Evolutionary conservation across 2,329 filamentous ascomycete genomes (phyloP).

Genomic region (Penicillium digitatum): DNA sequence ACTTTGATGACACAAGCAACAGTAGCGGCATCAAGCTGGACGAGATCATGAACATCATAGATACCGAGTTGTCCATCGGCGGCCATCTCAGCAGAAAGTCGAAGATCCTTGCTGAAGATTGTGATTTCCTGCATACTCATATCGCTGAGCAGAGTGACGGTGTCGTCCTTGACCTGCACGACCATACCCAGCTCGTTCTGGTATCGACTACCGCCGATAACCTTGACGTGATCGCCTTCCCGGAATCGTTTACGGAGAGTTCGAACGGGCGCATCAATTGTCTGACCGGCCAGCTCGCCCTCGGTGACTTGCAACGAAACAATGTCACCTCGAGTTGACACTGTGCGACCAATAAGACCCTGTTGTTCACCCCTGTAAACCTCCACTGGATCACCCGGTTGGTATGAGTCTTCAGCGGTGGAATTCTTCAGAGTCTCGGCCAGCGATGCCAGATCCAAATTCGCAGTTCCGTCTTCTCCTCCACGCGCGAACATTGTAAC

Average conservation of each 20-base stretch:
- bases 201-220: conserved; percentile 92
- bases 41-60: conserved; percentile 87
- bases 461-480: conserved; percentile 86
- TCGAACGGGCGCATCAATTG: conserved; percentile 88
- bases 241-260: conserved; percentile 88
- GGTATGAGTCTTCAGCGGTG: conserved; percentile 75
- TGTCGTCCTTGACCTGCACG: conserved; percentile 85
- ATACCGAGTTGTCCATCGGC: conserved; percentile 78
- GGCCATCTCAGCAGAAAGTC: conserved; percentile 88
- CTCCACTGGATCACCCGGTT: conserved; percentile 93
- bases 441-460: conserved; percentile 84
- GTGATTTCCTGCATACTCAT: conserved; percentile 91
- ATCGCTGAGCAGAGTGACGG: conserved; percentile 88
- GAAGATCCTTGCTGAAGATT: conserved; percentile 94
- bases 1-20: conserved; percentile 94
- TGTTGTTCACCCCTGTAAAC: conserved; percentile 94
- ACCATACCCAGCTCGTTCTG: conserved; percentile 96
- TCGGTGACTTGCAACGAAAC: conserved; percentile 82
- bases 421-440: conserved; percentile 85
- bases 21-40: conserved; percentile 87
- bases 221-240: conserved; percentile 95
- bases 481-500: conserved; percentile 90
- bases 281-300: conserved; percentile 75
- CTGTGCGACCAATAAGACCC: conserved; percentile 79
- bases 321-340: conserved; percentile 85